Base-by-base conservation (phyloP, 768 basidiomycete genomes). In the Podaxis sp. region DNA sequence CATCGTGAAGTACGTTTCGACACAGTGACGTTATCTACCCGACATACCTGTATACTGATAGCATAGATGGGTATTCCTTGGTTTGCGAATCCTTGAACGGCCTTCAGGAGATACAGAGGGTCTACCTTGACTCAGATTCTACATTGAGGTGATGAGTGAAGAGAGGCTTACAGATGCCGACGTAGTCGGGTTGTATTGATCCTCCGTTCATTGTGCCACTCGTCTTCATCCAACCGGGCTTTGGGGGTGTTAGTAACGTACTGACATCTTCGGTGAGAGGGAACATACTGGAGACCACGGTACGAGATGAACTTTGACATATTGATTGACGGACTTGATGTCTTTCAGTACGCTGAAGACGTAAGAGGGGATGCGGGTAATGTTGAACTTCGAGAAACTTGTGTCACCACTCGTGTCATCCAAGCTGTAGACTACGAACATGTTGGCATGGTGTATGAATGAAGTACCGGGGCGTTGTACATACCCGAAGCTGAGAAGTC, bases 211-310 rank as follows among this genome's bases (percentile, higher is more conserved):
- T 90, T 0, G 83, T 82, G 3, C 80, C 80, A 61, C 80, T 84
- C 53, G 75, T 77, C 72, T 92, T 92, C 89, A 91, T 90, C 90
- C 91, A 93, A 3, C 76, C 87, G 9, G 91, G 90, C 89, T 91
- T 40, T 28, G 1, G 24, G 22, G 38, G 15, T 46, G 33, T 5
- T 4, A 28, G 5, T 33, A 33, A 15, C 3, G 26, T 22, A n/a
- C 19, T 17, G 54, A 19, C n/a, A 4, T 3, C 17, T 12, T 12
- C 13, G 13, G 17, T 33, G 52, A 33, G 22, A 12, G 49, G 5
- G 5, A 26, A 74, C 82, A 64, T 70, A 90, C 90, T 2, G 89
- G 88, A 28, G 89, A 90, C 91, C 91, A 92, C 4, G 91, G 87
- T 54, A 69, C 49, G 4, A 69, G 53, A 44, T 71, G 68, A 36